phyloP scores from a whole-genome alignment of 1,284 basidiomycete species.

The Microbotryum silenes-acaulis region DNA sequence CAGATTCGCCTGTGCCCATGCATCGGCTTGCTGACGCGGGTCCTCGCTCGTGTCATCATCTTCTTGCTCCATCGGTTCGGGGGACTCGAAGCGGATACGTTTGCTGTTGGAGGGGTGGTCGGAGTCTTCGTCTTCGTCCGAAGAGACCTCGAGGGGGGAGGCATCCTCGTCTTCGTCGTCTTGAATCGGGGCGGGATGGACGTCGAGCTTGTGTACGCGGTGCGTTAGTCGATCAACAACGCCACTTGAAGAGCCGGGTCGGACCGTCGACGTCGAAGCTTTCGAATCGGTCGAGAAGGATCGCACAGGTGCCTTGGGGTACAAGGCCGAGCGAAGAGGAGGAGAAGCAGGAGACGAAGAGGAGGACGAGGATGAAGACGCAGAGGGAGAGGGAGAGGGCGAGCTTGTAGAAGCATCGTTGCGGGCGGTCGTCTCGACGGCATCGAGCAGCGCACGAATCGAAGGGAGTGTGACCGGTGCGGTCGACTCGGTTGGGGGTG shows the following conservation, averaged over 20 bases:
- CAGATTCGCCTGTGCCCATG: neutral
- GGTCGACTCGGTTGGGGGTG: neutral
- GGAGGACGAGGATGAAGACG: neutral
- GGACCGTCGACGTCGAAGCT: conserved; percentile 9
- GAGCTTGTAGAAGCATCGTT: conserved; percentile 1
- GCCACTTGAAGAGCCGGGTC: conserved; percentile 18
- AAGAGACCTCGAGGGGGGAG: conserved; percentile 5
- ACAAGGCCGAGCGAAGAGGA: neutral
- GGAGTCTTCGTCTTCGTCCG: conserved; percentile 20
- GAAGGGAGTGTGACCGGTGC: neutral
- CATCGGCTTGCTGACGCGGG: neutral
- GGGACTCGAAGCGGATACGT: conserved; percentile 5
- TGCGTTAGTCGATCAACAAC: conserved; percentile 28
- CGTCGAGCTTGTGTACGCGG: conserved; percentile 25
- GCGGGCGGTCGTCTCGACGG: neutral
- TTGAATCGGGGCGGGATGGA: conserved; percentile 6
- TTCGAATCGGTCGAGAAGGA: conserved; percentile 6
- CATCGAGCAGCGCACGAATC: too few relatives aligned
- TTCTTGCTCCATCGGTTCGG: conserved; percentile 1
- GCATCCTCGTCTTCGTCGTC: neutral
- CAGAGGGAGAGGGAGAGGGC: neutral
- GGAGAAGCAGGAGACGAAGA: neutral
- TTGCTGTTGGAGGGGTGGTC: conserved; percentile 17
- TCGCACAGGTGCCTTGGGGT: neutral
- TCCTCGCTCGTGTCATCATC: neutral